These are phyloP conservation scores for Corniculantispora saksenae DNA, from an alignment of 2,329 filamentous ascomycete species.

Conservation along the genomic window DNA sequence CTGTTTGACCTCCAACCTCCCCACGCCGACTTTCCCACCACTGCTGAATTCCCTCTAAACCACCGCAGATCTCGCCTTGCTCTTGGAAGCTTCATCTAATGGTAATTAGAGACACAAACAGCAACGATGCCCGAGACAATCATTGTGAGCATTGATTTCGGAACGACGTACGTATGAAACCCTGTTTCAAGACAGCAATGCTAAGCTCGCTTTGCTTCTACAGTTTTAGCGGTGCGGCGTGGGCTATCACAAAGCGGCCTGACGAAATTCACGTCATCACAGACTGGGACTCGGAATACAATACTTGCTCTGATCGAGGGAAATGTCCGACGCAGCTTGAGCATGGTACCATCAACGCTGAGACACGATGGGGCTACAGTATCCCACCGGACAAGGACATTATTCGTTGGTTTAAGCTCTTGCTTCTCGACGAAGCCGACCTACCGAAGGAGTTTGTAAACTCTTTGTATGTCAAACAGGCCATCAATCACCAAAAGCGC, in stretches of 20 bases:
- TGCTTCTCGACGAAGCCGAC: conserved; percentile 37
- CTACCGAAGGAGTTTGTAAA: conserved; percentile 25
- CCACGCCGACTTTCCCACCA: no score
- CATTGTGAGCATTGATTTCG: conserved; percentile 47
- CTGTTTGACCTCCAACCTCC: no score
- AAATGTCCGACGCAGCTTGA: conserved; percentile 35
- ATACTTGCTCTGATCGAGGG: conserved; percentile 29
- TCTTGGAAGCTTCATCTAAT: no score
- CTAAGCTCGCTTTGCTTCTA: conserved; percentile 1
- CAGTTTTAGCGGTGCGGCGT: conserved; percentile 44
- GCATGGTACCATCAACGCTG: not conserved
- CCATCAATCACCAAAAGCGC: not conserved
- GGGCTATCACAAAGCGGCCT: conserved; percentile 32
- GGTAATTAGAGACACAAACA: not conserved
- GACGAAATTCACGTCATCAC: conserved; percentile 34
- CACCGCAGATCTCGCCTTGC: no score
- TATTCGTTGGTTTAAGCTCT: conserved; percentile 44
- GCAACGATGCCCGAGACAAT: conserved; percentile 22
- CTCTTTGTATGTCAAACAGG: conserved; percentile 25
- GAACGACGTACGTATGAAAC: conserved; percentile 40
- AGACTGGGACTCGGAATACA: conserved; percentile 29
- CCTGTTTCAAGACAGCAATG: not conserved
- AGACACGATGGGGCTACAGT: conserved; percentile 35
- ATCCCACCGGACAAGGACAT: conserved; percentile 27
- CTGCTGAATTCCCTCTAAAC: no score